A percentile compares a stretch with the other conserved stretches of the same genome.
Evolutionary conservation across 176 grass and related monocot species (phyloP).

Genomic region (Carex cristatella): DNA sequence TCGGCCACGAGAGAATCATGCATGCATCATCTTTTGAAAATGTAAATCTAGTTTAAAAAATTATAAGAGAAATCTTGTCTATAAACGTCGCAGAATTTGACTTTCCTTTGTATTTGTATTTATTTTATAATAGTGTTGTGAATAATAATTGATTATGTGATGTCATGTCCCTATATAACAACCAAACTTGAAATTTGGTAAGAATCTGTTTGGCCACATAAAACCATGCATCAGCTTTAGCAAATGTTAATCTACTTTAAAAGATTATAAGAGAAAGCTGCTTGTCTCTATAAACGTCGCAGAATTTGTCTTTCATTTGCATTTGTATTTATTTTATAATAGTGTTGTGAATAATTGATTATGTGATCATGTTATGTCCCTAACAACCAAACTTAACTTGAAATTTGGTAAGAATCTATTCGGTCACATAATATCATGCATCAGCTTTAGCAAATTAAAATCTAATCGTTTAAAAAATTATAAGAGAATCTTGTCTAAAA

Average conservation of each 20-base stretch:
- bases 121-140: background rate
- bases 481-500: background rate
- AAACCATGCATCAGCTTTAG: background rate
- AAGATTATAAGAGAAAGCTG: background rate
- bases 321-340: background rate
- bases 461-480: background rate
- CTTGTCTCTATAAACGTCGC: background rate
- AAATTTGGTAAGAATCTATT: too few species aligned
- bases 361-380: too few species aligned
- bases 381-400: background rate
- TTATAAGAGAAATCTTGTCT: too few species aligned
- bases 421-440: too few species aligned
- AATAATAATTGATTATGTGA: background rate
- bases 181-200: background rate
- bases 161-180: background rate
- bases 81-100: conserved; percentile 1
- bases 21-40: too few species aligned
- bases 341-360: background rate
- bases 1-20: background rate
- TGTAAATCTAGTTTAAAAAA: too few species aligned
- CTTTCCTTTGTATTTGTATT: background rate
- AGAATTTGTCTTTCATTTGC: background rate
- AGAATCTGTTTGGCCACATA: background rate
- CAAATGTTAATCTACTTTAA: background rate
- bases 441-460: too few species aligned